A percentile compares a stretch with the other conserved stretches of the same genome.
Evolutionary conservation across 371 early-diverging fungal genomes (phyloP).

Genomic region (Entomophthora muscae): DNA sequence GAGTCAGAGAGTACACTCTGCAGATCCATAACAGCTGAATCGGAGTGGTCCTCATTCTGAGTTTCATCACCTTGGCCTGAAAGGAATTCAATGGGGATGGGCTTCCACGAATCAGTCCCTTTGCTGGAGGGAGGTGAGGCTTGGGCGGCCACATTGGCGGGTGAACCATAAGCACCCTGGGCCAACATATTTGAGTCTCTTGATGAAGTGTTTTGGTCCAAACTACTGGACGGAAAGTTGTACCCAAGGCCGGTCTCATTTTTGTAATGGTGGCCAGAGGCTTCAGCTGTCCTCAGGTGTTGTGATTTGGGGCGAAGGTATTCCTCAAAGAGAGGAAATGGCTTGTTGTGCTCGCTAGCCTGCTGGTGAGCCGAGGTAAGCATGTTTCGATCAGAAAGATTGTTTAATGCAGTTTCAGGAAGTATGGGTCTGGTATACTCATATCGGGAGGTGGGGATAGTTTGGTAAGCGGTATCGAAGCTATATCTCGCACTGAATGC

Average conservation of each 20-base stretch:
- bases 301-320: neutral
- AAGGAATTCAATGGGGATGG: neutral
- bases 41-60: neutral
- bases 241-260: neutral
- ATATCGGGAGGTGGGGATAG: neutral
- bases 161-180: neutral
- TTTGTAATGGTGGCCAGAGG: neutral
- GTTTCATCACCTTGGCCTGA: neutral
- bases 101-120: neutral
- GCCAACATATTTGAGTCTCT: neutral
- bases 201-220: neutral
- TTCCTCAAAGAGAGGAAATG: constrained; percentile 3
- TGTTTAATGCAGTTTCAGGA: neutral
- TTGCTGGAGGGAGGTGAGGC: neutral
- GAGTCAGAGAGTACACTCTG: neutral
- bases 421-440: neutral
- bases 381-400: neutral
- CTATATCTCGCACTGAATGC: neutral
- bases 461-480: neutral
- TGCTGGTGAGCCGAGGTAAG: neutral
- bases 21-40: neutral
- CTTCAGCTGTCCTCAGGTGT: neutral
- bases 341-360: neutral
- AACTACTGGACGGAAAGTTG: neutral
- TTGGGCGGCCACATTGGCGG: neutral